Conservation (phyloP, 2,329 filamentous ascomycete species). For the Endocalyx cinctus region DNA sequence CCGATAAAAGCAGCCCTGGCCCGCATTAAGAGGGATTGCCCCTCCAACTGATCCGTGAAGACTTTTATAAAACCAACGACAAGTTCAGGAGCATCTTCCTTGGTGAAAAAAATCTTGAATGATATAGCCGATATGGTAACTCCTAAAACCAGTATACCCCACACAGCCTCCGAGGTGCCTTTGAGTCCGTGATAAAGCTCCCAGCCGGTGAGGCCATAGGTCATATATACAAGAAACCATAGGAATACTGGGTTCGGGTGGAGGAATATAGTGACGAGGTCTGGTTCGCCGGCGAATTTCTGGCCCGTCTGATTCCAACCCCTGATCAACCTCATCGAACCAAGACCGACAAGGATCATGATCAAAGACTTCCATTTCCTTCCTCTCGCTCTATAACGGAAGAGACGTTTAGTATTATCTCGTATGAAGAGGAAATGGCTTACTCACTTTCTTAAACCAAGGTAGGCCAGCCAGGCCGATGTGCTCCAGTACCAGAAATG, state of each 20-base stretch:
- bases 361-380: conserved; percentile 22
- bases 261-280: conserved; percentile 73
- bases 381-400: no score
- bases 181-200: conserved; percentile 38
- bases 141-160: conserved; percentile 35
- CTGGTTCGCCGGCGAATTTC: conserved; percentile 86
- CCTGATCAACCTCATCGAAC: conserved; percentile 61
- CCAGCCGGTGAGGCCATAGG: conserved; percentile 60
- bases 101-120: conserved; percentile 89
- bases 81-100: conserved; percentile 82
- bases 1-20: conserved; percentile 48
- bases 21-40: conserved; percentile 41
- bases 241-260: conserved; percentile 59
- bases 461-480: conserved; percentile 61
- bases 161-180: conserved; percentile 36
- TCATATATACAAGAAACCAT: conserved; percentile 67
- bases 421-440: no score
- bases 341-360: conserved; percentile 45
- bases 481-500: conserved; percentile 97
- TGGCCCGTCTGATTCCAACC: conserved; percentile 97
- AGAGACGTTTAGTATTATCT: no score
- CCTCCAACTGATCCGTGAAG: conserved; percentile 36
- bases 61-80: conserved; percentile 44
- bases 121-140: conserved; percentile 56
- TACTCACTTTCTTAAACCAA: no score